Evolutionary conservation across 805 yeast species (phyloP).

Genomic region (Suhomyces pyralidae): DNA sequence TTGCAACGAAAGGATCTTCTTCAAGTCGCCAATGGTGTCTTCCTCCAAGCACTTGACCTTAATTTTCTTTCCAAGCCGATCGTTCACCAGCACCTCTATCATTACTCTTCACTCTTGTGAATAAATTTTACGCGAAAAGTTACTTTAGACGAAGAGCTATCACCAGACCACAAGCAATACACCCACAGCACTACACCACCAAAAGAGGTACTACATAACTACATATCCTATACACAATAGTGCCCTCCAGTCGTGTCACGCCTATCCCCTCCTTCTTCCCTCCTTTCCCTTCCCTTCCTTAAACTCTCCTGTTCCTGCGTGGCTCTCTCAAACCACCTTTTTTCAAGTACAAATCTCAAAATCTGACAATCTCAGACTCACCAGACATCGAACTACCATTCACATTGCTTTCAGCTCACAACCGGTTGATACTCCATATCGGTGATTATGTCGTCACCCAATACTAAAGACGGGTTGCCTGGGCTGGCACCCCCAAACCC

Average conservation of each 20-base stretch:
- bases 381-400: not conserved
- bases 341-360: not conserved
- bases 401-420: too few species aligned
- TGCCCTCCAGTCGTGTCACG: too few species aligned
- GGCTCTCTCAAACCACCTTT: not conserved
- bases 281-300: not conserved
- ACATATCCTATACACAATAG: too few species aligned
- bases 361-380: not conserved
- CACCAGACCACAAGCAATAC: too few species aligned
- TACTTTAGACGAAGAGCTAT: too few species aligned
- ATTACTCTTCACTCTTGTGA: conserved; percentile 14
- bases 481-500: not conserved
- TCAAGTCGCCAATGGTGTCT: conserved; percentile 88
- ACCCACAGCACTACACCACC: too few species aligned
- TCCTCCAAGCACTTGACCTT: conserved; percentile 82
- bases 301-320: not conserved
- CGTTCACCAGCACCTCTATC: conserved; percentile 44
- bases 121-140: not conserved
- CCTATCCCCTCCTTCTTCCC: not conserved
- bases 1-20: conserved; percentile 77
- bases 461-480: not conserved
- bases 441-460: not conserved
- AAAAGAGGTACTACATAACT: too few species aligned
- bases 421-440: too few species aligned
- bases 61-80: conserved; percentile 80